Evolutionary conservation across 345 rosid species (phyloP).

Genomic region (Populus davidiana): DNA sequence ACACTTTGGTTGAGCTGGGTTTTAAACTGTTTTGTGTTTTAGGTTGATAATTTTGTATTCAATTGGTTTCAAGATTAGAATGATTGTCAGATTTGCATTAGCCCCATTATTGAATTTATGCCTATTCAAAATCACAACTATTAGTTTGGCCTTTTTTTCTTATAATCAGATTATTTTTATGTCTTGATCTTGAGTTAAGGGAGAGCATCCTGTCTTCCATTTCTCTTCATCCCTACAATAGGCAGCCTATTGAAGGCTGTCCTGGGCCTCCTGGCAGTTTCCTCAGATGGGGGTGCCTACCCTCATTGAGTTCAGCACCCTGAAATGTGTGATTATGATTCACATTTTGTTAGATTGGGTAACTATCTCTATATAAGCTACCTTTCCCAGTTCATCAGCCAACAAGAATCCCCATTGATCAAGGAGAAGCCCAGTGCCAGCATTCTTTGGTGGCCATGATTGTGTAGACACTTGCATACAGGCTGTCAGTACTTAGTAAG

Average conservation of each 20-base stretch:
- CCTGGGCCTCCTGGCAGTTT: not conserved
- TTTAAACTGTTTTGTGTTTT: not conserved
- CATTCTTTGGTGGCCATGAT: too few relatives aligned
- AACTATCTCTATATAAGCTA: too few relatives aligned
- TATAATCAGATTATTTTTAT: too few relatives aligned
- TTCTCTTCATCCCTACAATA: not conserved
- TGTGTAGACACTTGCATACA: not conserved
- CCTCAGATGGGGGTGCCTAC: not conserved
- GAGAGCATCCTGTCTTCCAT: not conserved
- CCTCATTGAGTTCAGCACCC: too few relatives aligned
- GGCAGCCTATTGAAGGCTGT: not conserved
- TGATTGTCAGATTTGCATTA: not conserved
- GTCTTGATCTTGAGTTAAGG: not conserved
- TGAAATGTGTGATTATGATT: not conserved
- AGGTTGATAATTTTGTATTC: not conserved
- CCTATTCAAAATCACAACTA: not conserved
- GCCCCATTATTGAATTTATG: not conserved
- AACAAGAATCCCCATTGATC: too few relatives aligned
- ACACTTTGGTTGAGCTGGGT: not conserved
- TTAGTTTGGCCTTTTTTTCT: too few relatives aligned
- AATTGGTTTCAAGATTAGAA: not conserved
- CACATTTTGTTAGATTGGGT: too few relatives aligned
- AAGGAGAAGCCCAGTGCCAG: too few relatives aligned
- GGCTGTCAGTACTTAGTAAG: not conserved
- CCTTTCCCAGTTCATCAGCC: too few relatives aligned